These are phyloP conservation scores for Talaromyces liani DNA, from an alignment of 495 filamentous ascomycete species.

Conservation along the genomic window DNA sequence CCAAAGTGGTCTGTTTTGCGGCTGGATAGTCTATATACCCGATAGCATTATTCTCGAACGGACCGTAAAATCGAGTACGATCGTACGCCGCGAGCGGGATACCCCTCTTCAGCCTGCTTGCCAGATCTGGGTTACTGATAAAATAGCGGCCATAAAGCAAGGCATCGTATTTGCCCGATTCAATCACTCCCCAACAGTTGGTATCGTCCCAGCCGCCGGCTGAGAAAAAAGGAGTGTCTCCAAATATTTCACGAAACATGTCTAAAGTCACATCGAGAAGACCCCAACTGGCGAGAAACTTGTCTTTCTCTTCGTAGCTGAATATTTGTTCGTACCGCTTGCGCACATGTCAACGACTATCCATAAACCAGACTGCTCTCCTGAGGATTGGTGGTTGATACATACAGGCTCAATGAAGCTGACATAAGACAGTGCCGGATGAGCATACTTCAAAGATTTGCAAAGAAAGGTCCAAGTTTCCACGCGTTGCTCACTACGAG, in stretches of 20 bases:
- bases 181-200: constrained; percentile 38
- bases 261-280: constrained; percentile 29
- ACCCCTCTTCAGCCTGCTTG: constrained; percentile 51
- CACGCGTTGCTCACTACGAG: constrained; percentile 30
- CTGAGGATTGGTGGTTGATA: not conserved
- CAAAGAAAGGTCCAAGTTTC: constrained; percentile 45
- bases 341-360: not conserved
- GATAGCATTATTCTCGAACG: constrained; percentile 22
- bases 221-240: constrained; percentile 38
- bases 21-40: constrained; percentile 59
- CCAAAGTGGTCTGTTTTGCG: not conserved
- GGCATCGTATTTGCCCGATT: constrained; percentile 34
- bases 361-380: too few relatives aligned
- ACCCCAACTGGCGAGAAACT: constrained; percentile 36
- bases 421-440: constrained; percentile 41
- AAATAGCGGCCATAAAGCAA: constrained; percentile 56
- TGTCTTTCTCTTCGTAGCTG: constrained; percentile 35
- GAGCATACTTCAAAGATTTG: constrained; percentile 37
- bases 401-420: constrained; percentile 46
- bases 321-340: constrained; percentile 44
- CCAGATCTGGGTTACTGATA: constrained; percentile 65
- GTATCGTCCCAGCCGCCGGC: constrained; percentile 41
- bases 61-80: constrained; percentile 49
- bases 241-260: constrained; percentile 37
- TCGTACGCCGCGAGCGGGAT: constrained; percentile 51